Conservation (phyloP, 2,329 filamentous ascomycete species). For the Neofusicoccum sp. region DNA sequence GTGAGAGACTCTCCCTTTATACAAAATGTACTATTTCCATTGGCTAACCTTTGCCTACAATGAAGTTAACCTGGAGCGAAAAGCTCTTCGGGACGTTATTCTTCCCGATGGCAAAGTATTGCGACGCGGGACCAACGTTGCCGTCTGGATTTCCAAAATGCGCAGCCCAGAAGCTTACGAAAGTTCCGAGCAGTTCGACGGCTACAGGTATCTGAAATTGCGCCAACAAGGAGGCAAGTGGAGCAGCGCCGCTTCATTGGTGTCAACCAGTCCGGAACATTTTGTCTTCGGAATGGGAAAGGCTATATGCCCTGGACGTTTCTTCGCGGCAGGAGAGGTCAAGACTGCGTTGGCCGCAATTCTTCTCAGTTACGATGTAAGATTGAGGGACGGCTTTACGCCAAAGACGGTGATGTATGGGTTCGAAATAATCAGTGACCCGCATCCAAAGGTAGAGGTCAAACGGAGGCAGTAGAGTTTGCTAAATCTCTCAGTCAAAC, state of each 20-base stretch:
- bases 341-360: constrained; percentile 31
- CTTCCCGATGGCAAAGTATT: constrained; percentile 22
- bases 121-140: constrained; percentile 19
- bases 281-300: constrained; percentile 29
- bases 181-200: constrained; percentile 17
- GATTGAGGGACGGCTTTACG: constrained; percentile 1
- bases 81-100: constrained; percentile 18
- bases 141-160: constrained; percentile 14
- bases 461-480: no score
- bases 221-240: neutral
- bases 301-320: constrained; percentile 33
- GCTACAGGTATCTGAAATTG: constrained; percentile 15
- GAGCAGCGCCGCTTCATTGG: neutral
- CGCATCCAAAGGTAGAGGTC: neutral
- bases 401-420: neutral
- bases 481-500: no score
- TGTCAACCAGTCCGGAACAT: neutral
- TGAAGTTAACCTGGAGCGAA: constrained; percentile 21
- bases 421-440: constrained; percentile 7
- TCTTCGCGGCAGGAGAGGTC: constrained; percentile 33
- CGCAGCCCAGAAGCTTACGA: constrained; percentile 17
- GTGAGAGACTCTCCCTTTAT: no score
- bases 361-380: constrained; percentile 30
- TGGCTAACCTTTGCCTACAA: no score
- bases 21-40: no score